Conservation (phyloP, 2,329 filamentous ascomycete species). For the Penicillium sumatraense region DNA sequence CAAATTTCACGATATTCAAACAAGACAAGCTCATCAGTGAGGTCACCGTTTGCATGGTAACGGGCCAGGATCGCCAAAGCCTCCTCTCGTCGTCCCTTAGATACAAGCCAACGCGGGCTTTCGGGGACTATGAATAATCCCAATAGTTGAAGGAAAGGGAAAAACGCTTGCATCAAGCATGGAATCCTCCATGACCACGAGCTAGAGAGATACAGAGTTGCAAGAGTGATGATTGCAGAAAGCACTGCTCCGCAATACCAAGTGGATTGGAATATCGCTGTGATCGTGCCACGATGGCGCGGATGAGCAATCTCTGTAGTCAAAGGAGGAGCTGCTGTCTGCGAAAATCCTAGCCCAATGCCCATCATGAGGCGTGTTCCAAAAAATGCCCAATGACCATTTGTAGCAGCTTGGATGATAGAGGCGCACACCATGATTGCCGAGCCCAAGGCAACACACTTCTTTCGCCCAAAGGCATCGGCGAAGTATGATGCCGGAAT, state of each 20-base stretch:
- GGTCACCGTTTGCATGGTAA: slow-evolving; percentile 60
- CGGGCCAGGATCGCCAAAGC: slow-evolving; percentile 61
- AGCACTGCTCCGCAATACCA: slow-evolving; percentile 29
- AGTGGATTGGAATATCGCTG: slow-evolving; percentile 35
- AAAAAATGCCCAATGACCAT: slow-evolving; percentile 30
- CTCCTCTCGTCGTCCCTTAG: slow-evolving; percentile 61
- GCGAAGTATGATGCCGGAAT: slow-evolving; percentile 31
- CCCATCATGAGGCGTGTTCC: slow-evolving; percentile 37
- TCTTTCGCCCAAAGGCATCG: slow-evolving; percentile 51
- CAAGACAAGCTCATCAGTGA: slow-evolving; percentile 26
- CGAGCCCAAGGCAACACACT: slow-evolving; percentile 50
- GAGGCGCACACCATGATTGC: slow-evolving; percentile 31
- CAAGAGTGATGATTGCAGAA: slow-evolving; percentile 20
- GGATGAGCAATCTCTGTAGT: slow-evolving; percentile 37
- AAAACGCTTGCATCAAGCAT: slow-evolving; percentile 57
- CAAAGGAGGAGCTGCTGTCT: slow-evolving; percentile 34
- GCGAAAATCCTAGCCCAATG: slow-evolving; percentile 40
- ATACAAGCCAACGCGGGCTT: slow-evolving; percentile 66
- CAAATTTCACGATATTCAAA: slow-evolving; percentile 32
- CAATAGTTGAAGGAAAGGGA: slow-evolving; percentile 53
- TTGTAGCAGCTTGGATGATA: slow-evolving; percentile 28
- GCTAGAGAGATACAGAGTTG: slow-evolving; percentile 18
- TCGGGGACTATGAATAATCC: slow-evolving; percentile 63
- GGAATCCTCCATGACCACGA: slow-evolving; percentile 62
- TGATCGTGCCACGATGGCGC: slow-evolving; percentile 32